A percentile compares a stretch with the other conserved stretches of the same genome.
These are phyloP conservation scores for Nakazawaea wyomingensis DNA, from an alignment of 805 yeast species.

Conservation along the genomic window DNA sequence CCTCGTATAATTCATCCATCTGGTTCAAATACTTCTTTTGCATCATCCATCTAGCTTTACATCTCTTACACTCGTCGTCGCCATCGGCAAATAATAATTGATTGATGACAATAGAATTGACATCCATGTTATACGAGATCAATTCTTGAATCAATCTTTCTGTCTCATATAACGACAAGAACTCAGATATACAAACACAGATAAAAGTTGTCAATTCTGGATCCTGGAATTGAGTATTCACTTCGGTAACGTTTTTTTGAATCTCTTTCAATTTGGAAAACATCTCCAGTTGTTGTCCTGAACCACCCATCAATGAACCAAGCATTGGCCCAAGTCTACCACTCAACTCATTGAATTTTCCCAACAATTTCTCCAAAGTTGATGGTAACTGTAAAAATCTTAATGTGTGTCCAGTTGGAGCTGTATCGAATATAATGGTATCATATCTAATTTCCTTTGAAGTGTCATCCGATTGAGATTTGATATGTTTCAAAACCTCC, in stretches of 20 bases:
- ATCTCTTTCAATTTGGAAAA: constrained; percentile 74
- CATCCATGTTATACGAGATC: constrained; percentile 92
- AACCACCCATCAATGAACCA: constrained; percentile 61
- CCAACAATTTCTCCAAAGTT: constrained; percentile 80
- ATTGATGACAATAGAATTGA: constrained; percentile 92
- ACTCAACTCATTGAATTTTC: constrained; percentile 81
- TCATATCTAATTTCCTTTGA: constrained; percentile 46
- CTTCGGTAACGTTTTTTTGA: constrained; percentile 77
- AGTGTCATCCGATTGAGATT: constrained; percentile 48
- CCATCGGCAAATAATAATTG: constrained; percentile 86
- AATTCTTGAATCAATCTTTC: constrained; percentile 97
- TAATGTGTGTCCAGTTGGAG: constrained; percentile 98
- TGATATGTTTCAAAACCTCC: constrained; percentile 96
- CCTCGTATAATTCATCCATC: constrained; percentile 94
- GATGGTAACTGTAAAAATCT: constrained; percentile 93
- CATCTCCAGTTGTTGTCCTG: constrained; percentile 58
- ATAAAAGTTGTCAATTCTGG: constrained; percentile 94
- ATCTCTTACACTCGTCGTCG: constrained; percentile 76
- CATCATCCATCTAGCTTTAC: constrained; percentile 91
- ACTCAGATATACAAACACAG: constrained; percentile 97
- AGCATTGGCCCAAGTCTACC: constrained; percentile 89
- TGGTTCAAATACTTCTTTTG: constrained; percentile 93
- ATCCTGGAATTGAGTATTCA: constrained; percentile 90
- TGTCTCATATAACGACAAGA: constrained; percentile 91
- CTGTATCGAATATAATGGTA: constrained; percentile 96